A percentile compares a stretch with the other conserved stretches of the same genome.
Evolutionary conservation across 1,139 yeast species (phyloP).

Genomic region (Scheffersomyces illinoinensis): DNA sequence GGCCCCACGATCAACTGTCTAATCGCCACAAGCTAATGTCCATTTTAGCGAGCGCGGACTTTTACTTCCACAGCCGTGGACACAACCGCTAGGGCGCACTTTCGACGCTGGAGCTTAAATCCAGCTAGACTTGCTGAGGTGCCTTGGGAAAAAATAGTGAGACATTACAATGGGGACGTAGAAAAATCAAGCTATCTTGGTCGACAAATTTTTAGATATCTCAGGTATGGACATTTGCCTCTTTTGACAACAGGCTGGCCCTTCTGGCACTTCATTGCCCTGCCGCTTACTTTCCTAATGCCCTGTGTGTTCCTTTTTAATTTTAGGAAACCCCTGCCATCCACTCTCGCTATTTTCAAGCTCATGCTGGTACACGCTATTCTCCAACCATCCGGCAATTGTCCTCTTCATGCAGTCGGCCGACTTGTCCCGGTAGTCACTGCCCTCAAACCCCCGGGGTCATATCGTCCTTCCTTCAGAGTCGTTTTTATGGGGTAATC

Average conservation of each 20-base stretch:
- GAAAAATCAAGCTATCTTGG: background rate
- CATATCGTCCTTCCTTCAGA: background rate
- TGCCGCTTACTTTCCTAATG: background rate
- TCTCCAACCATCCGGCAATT: background rate
- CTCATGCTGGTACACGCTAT: background rate
- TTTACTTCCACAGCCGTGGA: background rate
- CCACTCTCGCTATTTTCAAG: background rate
- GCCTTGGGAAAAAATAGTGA: background rate
- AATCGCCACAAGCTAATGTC: background rate
- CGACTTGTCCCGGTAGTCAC: background rate
- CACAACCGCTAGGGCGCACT: background rate
- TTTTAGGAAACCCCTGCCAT: too few relatives aligned
- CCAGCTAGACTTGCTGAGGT: background rate
- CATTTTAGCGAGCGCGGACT: background rate
- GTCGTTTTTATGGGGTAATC: background rate
- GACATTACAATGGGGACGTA: background rate
- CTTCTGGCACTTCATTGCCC: background rate
- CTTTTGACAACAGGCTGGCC: too few relatives aligned
- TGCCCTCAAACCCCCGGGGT: background rate
- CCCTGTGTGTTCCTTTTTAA: background rate
- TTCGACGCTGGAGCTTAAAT: background rate
- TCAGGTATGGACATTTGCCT: too few relatives aligned
- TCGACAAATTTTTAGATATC: too few relatives aligned
- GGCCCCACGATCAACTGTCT: background rate
- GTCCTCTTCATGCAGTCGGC: background rate